Evolutionary conservation across 225 moss, liverwort and hornwort species (phyloP), one percentile per base, ranked within the genome.

Genomic region (Bryoerythrophyllum caledonicum): DNA sequence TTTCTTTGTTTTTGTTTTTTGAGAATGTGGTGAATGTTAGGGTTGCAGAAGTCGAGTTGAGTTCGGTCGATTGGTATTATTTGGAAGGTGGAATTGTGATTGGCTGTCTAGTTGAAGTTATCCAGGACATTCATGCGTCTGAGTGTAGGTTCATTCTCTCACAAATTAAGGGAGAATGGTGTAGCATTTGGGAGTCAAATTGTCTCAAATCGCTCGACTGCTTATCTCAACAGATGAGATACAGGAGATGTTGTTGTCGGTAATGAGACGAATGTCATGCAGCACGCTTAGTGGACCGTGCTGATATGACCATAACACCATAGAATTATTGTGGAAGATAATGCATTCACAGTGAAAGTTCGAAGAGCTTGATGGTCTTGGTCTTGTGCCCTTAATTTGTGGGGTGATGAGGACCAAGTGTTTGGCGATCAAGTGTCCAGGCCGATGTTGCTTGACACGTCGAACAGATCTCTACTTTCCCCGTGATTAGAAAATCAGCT

Each of bases 191-290:
- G 5, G 41, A 58, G 78, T 52, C 80, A 72, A 82, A 51, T 76
- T 85, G 86, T 86, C 70, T 88, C 78, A 81, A 87, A 84, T 89
- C 80, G 72, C 34, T 34, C 34, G 34, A 5, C 34, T 74, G 79
- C 75, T 72, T 74, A 24, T 65, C 65, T 3, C 20, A 26, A 51
- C 21, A 67, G 8, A 44, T 43, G 54, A 55, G n/a, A 55, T 1
- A 27, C 28, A 49, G 24, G 38, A 70, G 59, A 37, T 26, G 7
- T 57, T 26, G 7, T 57, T 69, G 74, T 74, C 49, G 15, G 23
- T 81, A 49, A 74, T 40, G 66, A 70, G 69, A 46, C 15, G 16
- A 2, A 34, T 59, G 58, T 69, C 59, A 21, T 77, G 68, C 68
- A 65, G 53, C 77, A 37, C 65, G 27, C 73, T 64, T 53, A 35